A percentile compares a stretch with the other conserved stretches of the same genome.
phyloP scores from a whole-genome alignment of 164 flowering plant species.

The Chimonanthus praecox region DNA sequence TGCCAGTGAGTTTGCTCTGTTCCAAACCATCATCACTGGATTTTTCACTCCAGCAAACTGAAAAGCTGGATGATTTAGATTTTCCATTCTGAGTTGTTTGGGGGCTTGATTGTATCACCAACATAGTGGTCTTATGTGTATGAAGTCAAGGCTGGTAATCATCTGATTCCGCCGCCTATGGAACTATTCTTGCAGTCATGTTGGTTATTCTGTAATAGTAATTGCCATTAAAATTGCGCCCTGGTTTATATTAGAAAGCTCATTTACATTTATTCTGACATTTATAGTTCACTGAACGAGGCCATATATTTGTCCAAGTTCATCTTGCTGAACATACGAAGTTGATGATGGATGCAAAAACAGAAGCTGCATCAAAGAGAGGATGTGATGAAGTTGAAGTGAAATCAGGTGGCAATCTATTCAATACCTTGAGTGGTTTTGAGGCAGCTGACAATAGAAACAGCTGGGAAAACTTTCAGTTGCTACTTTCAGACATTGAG shows the following conservation, averaged over 20 bases:
- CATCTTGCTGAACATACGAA: conserved; percentile 55
- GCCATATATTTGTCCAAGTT: conserved; percentile 89
- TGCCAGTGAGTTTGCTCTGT: too few species aligned
- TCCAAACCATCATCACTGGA: too few species aligned
- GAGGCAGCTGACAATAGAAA: conserved; percentile 74
- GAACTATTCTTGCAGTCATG: too few species aligned
- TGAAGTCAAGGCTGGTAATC: too few species aligned
- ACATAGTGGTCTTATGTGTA: too few species aligned
- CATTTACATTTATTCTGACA: conserved; percentile 2
- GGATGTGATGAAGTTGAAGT: conserved; percentile 27
- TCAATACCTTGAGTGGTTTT: conserved; percentile 69
- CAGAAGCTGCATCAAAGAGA: conserved; percentile 38
- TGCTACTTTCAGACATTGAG: conserved; percentile 41
- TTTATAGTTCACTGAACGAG: conserved; percentile 80
- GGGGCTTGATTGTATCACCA: too few species aligned
- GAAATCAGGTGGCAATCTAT: conserved; percentile 26
- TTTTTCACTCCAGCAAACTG: too few species aligned
- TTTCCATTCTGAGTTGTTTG: too few species aligned
- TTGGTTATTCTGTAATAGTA: too few species aligned
- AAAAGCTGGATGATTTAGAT: too few species aligned
- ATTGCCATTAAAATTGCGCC: not conserved
- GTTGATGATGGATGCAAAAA: conserved; percentile 27
- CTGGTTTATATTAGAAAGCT: too few species aligned
- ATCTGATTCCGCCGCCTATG: too few species aligned
- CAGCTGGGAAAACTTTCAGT: conserved; percentile 54